Conservation (phyloP, 179 eudicot species). For the Silene vulgaris region DNA sequence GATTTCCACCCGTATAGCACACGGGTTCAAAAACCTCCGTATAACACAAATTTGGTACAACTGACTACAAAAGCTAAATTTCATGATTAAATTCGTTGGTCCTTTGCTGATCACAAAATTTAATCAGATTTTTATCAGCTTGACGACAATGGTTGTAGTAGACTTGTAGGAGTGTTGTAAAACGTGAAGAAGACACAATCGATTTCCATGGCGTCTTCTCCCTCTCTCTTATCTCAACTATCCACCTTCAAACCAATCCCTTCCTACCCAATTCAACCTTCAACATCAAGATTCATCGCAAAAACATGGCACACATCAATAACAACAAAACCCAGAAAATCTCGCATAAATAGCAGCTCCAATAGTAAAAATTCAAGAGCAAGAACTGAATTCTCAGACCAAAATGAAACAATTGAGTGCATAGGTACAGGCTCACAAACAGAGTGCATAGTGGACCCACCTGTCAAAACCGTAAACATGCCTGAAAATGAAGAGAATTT, state of each 20-base stretch:
- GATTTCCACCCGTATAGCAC: too few species aligned
- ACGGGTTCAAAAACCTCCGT: too few species aligned
- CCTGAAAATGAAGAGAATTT: slow-evolving; percentile 13
- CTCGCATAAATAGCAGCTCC: not conserved
- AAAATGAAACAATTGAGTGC: slow-evolving; percentile 33
- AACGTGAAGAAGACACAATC: not conserved
- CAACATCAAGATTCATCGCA: not conserved
- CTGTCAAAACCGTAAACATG: slow-evolving; percentile 22
- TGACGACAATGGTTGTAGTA: too few species aligned
- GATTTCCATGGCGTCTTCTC: slow-evolving; percentile 2
- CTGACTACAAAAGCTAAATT: too few species aligned
- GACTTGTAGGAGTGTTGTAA: not conserved
- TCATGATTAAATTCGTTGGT: too few species aligned
- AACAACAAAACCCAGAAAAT: slow-evolving; percentile 2
- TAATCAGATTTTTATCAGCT: too few species aligned
- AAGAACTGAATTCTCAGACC: slow-evolving; percentile 13
- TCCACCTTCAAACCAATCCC: not conserved
- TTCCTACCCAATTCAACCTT: slow-evolving; percentile 13
- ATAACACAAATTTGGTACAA: too few species aligned
- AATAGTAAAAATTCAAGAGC: slow-evolving; percentile 7
- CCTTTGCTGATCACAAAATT: too few species aligned
- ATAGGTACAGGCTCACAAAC: slow-evolving; percentile 26
- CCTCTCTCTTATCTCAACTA: not conserved
- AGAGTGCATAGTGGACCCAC: slow-evolving; percentile 36
- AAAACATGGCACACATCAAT: not conserved